Evolutionary conservation across 176 grass and related monocot species (phyloP).

Genomic region (Musa itinerans): DNA sequence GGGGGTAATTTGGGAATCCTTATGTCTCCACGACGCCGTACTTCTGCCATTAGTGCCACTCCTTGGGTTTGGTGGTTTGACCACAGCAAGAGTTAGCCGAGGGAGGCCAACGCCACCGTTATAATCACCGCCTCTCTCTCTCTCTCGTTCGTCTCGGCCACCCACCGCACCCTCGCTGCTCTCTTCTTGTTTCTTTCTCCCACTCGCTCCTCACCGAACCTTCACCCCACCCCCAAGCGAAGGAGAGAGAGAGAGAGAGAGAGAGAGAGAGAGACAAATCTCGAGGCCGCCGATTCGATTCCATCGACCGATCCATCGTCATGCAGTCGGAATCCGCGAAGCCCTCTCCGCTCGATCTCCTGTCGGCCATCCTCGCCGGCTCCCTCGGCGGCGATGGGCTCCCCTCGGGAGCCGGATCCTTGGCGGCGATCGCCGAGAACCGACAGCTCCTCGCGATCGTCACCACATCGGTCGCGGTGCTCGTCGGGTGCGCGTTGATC

Average conservation of each 20-base stretch:
- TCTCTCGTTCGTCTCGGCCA: background rate
- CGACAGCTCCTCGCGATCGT: constrained; percentile 30
- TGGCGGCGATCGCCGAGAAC: constrained; percentile 25
- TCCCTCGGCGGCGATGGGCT: background rate
- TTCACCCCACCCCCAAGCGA: background rate
- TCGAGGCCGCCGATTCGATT: background rate
- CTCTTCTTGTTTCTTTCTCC: background rate
- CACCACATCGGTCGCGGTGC: constrained; percentile 30
- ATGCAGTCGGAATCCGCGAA: constrained; percentile 2
- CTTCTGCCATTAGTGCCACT: background rate
- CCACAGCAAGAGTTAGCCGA: background rate
- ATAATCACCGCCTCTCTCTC: background rate
- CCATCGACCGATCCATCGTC: background rate
- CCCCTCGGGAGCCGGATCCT: background rate
- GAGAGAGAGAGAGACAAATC: background rate
- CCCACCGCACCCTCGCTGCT: too few species aligned
- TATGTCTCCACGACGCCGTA: background rate
- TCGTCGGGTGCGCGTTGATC: constrained; percentile 53
- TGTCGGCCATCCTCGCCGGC: constrained; percentile 56
- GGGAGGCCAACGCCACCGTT: background rate
- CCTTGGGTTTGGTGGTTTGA: background rate
- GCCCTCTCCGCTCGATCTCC: background rate
- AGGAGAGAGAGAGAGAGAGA: background rate
- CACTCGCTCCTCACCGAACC: background rate
- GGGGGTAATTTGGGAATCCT: too few species aligned